A percentile compares a stretch with the other conserved stretches of the same genome.
phyloP scores from a whole-genome alignment of 345 rosid genomes.

The Rubroshorea leprosula region DNA sequence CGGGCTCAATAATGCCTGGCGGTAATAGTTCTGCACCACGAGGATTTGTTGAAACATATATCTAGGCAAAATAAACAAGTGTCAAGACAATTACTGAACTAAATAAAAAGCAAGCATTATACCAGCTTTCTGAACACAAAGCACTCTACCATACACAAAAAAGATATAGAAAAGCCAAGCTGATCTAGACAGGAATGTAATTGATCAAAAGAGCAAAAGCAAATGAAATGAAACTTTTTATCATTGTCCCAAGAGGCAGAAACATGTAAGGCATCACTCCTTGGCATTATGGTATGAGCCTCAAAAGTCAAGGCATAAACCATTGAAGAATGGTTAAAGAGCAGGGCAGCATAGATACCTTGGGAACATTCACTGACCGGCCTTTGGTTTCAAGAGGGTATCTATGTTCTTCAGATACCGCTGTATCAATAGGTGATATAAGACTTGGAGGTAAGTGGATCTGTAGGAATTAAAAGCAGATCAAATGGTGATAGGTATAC shows the following conservation, averaged over 20 bases:
- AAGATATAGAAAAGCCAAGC: conserved; percentile 4
- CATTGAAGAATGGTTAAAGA: neutral
- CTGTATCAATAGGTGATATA: conserved; percentile 40
- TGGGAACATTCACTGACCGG: conserved; percentile 26
- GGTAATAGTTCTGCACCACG: conserved; percentile 91
- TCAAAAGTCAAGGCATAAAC: no score
- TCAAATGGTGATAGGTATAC: conserved; percentile 15
- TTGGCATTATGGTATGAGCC: no score
- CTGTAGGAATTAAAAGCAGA: conserved; percentile 38
- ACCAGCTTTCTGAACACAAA: conserved; percentile 1
- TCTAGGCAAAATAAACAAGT: conserved; percentile 34
- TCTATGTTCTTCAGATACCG: conserved; percentile 28
- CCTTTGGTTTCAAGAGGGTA: conserved; percentile 30
- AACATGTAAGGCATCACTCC: no score
- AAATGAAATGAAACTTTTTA: neutral
- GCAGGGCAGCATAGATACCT: conserved; percentile 31
- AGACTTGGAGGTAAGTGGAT: conserved; percentile 54
- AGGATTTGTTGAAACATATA: conserved; percentile 80
- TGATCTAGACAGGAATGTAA: neutral
- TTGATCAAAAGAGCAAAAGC: neutral
- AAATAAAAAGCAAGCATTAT: conserved; percentile 1
- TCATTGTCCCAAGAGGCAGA: no score
- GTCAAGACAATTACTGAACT: conserved; percentile 11
- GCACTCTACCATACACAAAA: neutral
- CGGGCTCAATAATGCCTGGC: conserved; percentile 77